These are phyloP conservation scores for Pestalotiopsis sp. DNA, from an alignment of 2,329 filamentous ascomycete species.

Conservation along the genomic window DNA sequence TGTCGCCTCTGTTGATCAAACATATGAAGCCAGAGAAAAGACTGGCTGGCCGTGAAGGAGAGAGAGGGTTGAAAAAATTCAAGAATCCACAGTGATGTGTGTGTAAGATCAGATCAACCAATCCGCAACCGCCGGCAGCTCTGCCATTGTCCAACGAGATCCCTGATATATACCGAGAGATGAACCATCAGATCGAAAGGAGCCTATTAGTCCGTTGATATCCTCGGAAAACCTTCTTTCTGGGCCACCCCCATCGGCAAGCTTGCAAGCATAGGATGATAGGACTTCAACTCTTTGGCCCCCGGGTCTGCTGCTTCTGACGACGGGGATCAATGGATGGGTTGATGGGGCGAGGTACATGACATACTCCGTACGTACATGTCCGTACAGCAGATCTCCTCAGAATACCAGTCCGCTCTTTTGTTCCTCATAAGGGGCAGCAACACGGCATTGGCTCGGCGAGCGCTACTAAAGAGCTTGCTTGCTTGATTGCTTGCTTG, in stretches of 20 bases:
- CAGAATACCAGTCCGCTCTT: no score
- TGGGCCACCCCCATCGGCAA: background rate
- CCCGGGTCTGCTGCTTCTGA: constrained; percentile 3
- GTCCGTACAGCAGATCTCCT: no score
- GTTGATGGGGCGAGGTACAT: background rate
- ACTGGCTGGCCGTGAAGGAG: background rate
- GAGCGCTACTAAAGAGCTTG: background rate
- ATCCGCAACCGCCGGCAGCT: constrained; percentile 14
- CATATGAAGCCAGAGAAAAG: background rate
- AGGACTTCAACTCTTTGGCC: background rate
- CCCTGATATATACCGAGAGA: constrained; percentile 19
- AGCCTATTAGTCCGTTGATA: constrained; percentile 15
- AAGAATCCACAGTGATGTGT: background rate
- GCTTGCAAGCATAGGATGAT: background rate
- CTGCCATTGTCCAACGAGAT: constrained; percentile 13
- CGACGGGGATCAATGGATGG: background rate
- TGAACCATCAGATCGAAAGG: constrained; percentile 15
- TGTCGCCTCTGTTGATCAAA: background rate
- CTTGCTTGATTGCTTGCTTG: background rate
- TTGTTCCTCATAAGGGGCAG: background rate
- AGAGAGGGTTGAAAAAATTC: background rate
- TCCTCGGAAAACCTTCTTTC: background rate
- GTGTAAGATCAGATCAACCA: constrained; percentile 16
- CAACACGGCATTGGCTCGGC: background rate
- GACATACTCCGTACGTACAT: no score